phyloP scores from a whole-genome alignment of 106 monocot genomes.

The Dioscorea alata region DNA sequence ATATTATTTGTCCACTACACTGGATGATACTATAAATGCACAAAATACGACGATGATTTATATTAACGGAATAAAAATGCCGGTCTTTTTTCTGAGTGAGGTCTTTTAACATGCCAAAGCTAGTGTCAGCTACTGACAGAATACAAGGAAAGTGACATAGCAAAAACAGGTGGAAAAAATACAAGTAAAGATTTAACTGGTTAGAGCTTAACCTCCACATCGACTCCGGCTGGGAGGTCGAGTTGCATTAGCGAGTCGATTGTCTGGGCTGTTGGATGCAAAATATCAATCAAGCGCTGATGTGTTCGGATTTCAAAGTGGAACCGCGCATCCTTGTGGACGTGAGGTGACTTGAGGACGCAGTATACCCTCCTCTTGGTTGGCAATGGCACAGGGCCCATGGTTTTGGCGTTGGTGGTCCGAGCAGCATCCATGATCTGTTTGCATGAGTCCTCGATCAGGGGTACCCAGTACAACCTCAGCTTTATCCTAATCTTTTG shows the following conservation, averaged over 20 bases:
- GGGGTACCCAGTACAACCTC: constrained; percentile 82
- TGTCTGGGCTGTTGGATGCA: constrained; percentile 84
- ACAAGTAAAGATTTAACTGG: neutral
- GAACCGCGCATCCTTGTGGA: constrained; percentile 91
- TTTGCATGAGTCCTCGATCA: constrained; percentile 96
- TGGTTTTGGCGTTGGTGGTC: constrained; percentile 87
- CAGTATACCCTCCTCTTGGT: constrained; percentile 87
- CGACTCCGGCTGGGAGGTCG: constrained; percentile 91
- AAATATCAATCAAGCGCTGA: constrained; percentile 70
- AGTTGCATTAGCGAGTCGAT: constrained; percentile 91
- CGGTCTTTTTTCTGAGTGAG: neutral
- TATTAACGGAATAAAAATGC: neutral
- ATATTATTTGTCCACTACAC: too few relatives aligned
- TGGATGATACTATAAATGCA: too few relatives aligned
- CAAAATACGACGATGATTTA: too few relatives aligned
- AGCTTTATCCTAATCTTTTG: constrained; percentile 93
- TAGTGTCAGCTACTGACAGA: too few relatives aligned
- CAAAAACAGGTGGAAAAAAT: too few relatives aligned
- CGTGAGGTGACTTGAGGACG: constrained; percentile 93
- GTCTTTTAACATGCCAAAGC: too few relatives aligned
- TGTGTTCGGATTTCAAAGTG: constrained; percentile 97
- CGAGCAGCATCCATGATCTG: constrained; percentile 90
- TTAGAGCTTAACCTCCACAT: constrained; percentile 95
- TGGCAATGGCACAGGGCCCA: constrained; percentile 87
- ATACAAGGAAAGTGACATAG: too few relatives aligned